Base-by-base conservation (phyloP, 2,329 filamentous ascomycete species). In the Falciphora oryzae region DNA sequence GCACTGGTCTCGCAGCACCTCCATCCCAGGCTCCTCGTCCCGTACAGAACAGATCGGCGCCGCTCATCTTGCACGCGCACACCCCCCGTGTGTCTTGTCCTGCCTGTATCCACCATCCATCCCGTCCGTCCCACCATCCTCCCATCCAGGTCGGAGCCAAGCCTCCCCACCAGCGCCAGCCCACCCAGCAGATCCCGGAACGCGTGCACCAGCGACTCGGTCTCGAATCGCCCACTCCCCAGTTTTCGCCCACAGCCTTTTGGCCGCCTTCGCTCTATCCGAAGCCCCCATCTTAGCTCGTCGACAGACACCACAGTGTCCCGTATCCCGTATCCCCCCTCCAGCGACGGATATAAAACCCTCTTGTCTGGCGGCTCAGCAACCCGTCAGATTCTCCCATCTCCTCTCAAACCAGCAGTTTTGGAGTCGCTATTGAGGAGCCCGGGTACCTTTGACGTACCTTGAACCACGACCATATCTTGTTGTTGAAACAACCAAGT, bases 391-490 rank as follows among this genome's bases (percentile, higher is more conserved):
- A 64, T 66, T 66, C 64, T 56, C 65, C 63, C 63, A 38, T 64
- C 58, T 58, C 44, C n/a, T 60, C 35, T 50, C 61, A 25, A 62
- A 58, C 66, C 65, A 65, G 68, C 70, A 70, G 68, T 71, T 74
- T 74, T 75, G 74, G 68, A 61, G 71, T 74, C 72, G 73, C 70
- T 75, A 75, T 72, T 75, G 68, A 75, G 71, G 74, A 73, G 71
- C 68, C 63, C 61, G 57, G 71, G 73, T 71, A 72, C 71, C 62
- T 69, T 70, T 65, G 60, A 65, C 66, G 71, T 74, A 68, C 71
- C 73, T 63, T 61, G 22, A 57, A 38, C 44, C 44, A 44, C 32
- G n/a, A 61, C 14, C 63, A 35, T 44, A 44, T 44, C 38, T 44
- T 44, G 38, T 44, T 44, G 38, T 44, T 27, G 25, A 32, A 63